phyloP scores from a whole-genome alignment of 805 yeast genomes.

The Torulaspora indica region DNA sequence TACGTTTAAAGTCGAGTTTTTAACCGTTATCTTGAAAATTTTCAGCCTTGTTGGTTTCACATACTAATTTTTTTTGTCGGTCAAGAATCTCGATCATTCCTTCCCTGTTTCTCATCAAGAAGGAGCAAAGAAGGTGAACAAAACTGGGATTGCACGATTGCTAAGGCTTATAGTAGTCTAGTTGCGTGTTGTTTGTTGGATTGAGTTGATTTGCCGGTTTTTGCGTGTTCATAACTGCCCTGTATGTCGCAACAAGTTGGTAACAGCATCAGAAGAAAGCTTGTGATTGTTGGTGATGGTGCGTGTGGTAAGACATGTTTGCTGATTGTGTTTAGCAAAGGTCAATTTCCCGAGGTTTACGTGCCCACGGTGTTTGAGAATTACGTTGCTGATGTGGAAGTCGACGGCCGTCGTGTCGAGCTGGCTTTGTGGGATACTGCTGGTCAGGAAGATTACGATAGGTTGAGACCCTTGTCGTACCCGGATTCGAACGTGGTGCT shows the following conservation, averaged over 20 bases:
- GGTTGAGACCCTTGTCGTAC: slow-evolving; percentile 84
- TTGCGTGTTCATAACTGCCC: neutral
- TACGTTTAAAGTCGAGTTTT: neutral
- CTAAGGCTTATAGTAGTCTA: neutral
- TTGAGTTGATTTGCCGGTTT: slow-evolving; percentile 1
- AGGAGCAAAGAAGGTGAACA: slow-evolving; percentile 2
- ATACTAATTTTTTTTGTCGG: slow-evolving; percentile 3
- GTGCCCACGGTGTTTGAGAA: slow-evolving; percentile 97
- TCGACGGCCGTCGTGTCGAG: slow-evolving; percentile 87
- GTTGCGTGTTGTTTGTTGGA: slow-evolving; percentile 1
- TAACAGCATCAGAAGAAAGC: slow-evolving; percentile 56
- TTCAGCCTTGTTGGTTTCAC: no score
- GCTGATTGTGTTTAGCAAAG: slow-evolving; percentile 79
- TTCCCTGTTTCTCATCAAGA: slow-evolving; percentile 11
- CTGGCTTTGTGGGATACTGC: slow-evolving; percentile 97
- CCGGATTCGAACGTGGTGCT: slow-evolving; percentile 90
- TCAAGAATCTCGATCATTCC: slow-evolving; percentile 8
- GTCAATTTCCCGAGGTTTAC: slow-evolving; percentile 88
- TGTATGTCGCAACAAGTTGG: slow-evolving; percentile 35
- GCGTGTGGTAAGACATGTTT: slow-evolving; percentile 96
- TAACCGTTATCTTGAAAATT: no score
- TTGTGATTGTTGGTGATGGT: slow-evolving; percentile 96
- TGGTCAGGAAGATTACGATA: slow-evolving; percentile 96
- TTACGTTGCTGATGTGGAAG: slow-evolving; percentile 94
- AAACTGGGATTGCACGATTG: neutral